Base-by-base conservation (phyloP, 768 basidiomycete species). In the Amyloporia xantha region DNA sequence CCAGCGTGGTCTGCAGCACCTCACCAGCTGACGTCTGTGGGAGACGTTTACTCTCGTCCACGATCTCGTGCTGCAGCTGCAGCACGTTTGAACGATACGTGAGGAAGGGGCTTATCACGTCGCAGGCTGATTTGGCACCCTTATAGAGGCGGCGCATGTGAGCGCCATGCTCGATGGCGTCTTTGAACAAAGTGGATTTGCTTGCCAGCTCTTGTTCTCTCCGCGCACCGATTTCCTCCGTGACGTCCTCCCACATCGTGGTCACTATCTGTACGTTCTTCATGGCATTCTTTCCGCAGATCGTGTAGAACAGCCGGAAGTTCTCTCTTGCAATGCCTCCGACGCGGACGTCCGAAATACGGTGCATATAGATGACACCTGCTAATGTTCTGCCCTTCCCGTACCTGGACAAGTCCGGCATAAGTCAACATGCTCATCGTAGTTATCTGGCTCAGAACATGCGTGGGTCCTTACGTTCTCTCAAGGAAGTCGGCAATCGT, bases 231-330 rank as follows among this genome's bases (percentile, higher is more conserved):
- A 49, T 13, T 1, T 21, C 21, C 13, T 12, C 35, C 27, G 20
- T n/a, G 15, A 63, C 62, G 21, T 42, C 59, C 15, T 57, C 60
- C 71, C 70, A 72, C 64, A 67, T 68, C 2, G 67, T 71, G 1
- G 70, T 72, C n/a, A 67, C 57, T 13, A 73, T 51, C 11, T 63
- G 51, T 4, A 67, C 58, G 17, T 67, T 68, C 28, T 13, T 55
- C n/a, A 67, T 43, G 10, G 61, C 56, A 5, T 53, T 15, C 5
- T 55, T 20, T 2, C 71, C 71, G 27, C 72, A 73, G 13, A 73
- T 51, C 24, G 58, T 55, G 21, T 55, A 48, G 47, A 73, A 70
- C 52, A 69, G 49, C 17, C 54, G 47, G 43, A 71, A 60, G 50
- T 68, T 69, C 36, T 56, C 60, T 19, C 46, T 44, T 6, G 54